Conservation (phyloP, 352 stramenopile species). For the Bremia lactucae region DNA sequence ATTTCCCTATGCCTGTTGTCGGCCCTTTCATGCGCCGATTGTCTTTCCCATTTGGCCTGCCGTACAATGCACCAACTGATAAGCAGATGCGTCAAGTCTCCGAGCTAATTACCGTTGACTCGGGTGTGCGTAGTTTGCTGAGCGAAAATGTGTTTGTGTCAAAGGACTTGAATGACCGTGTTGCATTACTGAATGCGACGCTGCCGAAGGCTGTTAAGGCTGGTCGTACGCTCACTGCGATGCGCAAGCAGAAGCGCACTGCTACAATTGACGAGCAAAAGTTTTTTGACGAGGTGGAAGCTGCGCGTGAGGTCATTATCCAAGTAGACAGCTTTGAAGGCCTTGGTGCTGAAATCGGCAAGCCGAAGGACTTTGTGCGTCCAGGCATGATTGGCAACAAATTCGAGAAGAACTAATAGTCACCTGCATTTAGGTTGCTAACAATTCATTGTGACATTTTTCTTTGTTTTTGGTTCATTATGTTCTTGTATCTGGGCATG, state of each 20-base stretch:
- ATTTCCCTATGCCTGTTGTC: slow-evolving; percentile 91
- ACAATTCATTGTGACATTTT: too few species aligned
- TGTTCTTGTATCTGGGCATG: too few species aligned
- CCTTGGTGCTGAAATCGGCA: slow-evolving; percentile 69
- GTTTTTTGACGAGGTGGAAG: slow-evolving; percentile 92
- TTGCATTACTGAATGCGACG: slow-evolving; percentile 64
- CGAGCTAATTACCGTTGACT: slow-evolving; percentile 65
- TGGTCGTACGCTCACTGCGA: slow-evolving; percentile 83
- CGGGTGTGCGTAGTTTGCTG: slow-evolving; percentile 52
- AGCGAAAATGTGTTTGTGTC: slow-evolving; percentile 73
- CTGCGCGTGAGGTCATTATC: slow-evolving; percentile 92
- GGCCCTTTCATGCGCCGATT: slow-evolving; percentile 89
- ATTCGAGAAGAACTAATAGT: slow-evolving; percentile 32
- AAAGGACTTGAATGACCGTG: slow-evolving; percentile 47
- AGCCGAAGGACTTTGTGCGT: slow-evolving; percentile 83
- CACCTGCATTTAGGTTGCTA: slow-evolving; percentile 3
- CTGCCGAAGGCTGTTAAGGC: slow-evolving; percentile 85
- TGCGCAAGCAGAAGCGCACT: slow-evolving; percentile 92
- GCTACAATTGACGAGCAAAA: slow-evolving; percentile 90
- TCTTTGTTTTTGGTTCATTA: too few species aligned
- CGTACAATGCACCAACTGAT: slow-evolving; percentile 88
- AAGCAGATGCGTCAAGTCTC: slow-evolving; percentile 65
- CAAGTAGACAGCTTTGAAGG: slow-evolving; percentile 92
- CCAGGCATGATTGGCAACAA: slow-evolving; percentile 72
- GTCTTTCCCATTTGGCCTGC: slow-evolving; percentile 92